Percentiles rank a stretch among this genome's conserved stretches.
Evolutionary conservation across 2,329 filamentous ascomycete species (phyloP).

Genomic region (Sclerotinia glacialis): DNA sequence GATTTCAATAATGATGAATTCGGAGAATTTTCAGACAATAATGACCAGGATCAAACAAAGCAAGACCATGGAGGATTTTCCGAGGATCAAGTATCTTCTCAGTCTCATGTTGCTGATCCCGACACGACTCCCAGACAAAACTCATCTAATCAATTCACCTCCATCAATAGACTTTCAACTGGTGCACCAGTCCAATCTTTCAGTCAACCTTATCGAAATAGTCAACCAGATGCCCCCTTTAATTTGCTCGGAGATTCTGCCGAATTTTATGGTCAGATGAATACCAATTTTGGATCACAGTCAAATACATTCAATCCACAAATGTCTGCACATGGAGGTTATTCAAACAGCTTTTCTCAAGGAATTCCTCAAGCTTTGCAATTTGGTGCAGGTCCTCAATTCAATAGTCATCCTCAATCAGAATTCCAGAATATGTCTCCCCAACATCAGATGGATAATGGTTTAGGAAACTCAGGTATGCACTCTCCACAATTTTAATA

Average conservation of each 20-base stretch:
- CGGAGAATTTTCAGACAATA: background rate
- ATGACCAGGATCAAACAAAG: background rate
- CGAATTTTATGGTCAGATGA: background rate
- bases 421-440: background rate
- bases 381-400: background rate
- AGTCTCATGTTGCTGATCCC: background rate
- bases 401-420: background rate
- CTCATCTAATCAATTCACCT: background rate
- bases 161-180: background rate
- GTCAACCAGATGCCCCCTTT: background rate
- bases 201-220: background rate
- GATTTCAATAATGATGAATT: background rate
- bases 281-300: background rate
- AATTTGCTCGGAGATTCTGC: background rate
- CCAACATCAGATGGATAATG: background rate
- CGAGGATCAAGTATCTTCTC: background rate
- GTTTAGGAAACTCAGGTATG: background rate
- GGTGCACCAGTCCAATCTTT: background rate
- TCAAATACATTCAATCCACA: background rate
- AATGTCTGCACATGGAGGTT: background rate
- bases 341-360: background rate
- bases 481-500: too few relatives aligned
- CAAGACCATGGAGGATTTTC: background rate
- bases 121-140: slow-evolving; percentile 5
- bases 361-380: background rate